Conservation (phyloP, 768 basidiomycete species). For the Leccinum arenicola region DNA sequence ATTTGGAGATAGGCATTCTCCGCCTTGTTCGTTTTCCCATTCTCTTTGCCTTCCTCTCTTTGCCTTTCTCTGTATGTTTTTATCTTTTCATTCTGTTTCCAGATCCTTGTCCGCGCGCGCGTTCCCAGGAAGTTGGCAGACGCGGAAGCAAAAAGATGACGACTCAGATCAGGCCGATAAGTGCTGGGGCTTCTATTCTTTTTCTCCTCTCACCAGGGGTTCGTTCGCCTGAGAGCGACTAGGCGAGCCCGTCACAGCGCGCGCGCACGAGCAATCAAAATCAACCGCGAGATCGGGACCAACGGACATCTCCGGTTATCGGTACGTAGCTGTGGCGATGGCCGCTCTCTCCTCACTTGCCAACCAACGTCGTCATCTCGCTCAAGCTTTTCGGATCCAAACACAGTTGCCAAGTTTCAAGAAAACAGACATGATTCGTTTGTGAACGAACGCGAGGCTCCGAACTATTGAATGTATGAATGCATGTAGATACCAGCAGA, state of each 20-base stretch:
- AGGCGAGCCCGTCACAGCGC: neutral
- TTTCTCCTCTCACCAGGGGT: neutral
- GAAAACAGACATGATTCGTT: neutral
- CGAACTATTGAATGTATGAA: too few species aligned
- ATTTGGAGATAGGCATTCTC: neutral
- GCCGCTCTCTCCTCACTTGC: neutral
- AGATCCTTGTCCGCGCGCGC: conserved; percentile 10
- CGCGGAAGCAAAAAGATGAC: neutral
- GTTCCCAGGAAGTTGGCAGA: neutral
- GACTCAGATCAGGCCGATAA: conserved; percentile 4
- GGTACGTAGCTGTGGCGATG: neutral
- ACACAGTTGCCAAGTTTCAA: neutral
- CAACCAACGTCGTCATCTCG: neutral
- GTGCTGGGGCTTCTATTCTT: neutral
- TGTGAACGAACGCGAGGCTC: neutral
- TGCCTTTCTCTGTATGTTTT: neutral
- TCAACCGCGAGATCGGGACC: neutral
- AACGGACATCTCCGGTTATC: neutral
- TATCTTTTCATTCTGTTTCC: neutral
- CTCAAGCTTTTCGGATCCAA: neutral
- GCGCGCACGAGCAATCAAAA: neutral
- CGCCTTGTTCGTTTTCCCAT: neutral
- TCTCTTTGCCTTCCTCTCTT: neutral
- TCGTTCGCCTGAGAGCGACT: neutral
- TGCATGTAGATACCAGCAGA: too few species aligned